Percentiles rank a stretch among this genome's conserved stretches.
These are phyloP conservation scores for Colletotrichum acutatum DNA, from an alignment of 2,329 filamentous ascomycete genomes.

Conservation along the genomic window DNA sequence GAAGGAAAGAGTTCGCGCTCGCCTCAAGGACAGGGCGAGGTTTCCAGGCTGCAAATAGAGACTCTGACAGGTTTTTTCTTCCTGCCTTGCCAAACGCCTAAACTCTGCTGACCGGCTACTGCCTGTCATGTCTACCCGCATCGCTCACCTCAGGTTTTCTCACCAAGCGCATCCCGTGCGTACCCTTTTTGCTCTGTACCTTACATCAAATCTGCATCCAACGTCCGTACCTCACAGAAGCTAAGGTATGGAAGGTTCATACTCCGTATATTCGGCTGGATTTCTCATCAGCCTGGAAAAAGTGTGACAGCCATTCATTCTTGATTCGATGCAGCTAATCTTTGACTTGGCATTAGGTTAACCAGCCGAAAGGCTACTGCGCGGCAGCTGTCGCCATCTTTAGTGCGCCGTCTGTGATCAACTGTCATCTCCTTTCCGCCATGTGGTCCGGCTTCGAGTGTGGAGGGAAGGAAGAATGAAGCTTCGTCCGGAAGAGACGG, in stretches of 20 bases:
- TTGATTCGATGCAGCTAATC: neutral
- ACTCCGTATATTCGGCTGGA: neutral
- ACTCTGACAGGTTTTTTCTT: neutral
- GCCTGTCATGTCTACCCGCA: neutral
- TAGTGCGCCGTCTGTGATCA: conserved; percentile 14
- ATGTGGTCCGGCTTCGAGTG: conserved; percentile 12
- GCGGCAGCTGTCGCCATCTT: neutral
- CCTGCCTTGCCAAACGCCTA: neutral
- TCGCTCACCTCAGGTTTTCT: neutral
- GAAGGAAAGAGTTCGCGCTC: neutral
- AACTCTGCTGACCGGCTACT: neutral
- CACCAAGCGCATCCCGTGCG: neutral
- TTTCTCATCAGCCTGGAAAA: neutral
- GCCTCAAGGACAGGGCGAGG: neutral
- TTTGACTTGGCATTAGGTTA: neutral
- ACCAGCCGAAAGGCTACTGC: conserved; percentile 5
- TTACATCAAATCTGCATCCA: neutral
- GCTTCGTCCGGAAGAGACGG: conserved; percentile 25
- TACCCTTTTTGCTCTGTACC: neutral
- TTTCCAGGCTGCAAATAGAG: neutral
- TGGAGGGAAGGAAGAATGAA: neutral
- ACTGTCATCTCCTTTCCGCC: neutral
- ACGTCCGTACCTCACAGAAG: neutral
- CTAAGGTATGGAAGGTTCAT: neutral
- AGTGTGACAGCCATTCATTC: neutral